Conservation (phyloP, 2,329 filamentous ascomycete genomes). For the Sphaerulina musiva region DNA sequence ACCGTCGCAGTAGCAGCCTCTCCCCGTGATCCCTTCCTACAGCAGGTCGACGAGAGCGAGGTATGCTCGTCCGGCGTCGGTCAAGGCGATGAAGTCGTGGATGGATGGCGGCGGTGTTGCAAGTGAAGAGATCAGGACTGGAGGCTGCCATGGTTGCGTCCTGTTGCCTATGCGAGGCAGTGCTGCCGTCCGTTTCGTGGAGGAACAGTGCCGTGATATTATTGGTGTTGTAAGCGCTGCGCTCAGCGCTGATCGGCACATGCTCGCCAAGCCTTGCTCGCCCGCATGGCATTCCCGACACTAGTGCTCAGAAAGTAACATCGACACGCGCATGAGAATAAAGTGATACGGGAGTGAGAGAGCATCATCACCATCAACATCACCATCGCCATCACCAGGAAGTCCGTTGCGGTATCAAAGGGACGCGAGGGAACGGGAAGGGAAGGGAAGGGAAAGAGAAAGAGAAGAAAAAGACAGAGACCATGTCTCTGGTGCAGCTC, state of each 20-base stretch:
- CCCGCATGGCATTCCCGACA: too few species aligned
- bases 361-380: slow-evolving; percentile 1
- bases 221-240: too few species aligned
- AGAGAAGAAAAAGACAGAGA: slow-evolving; percentile 10
- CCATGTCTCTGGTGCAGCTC: slow-evolving; percentile 68
- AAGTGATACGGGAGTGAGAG: neutral
- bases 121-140: too few species aligned
- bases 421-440: neutral
- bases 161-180: too few species aligned
- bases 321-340: too few species aligned
- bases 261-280: too few species aligned
- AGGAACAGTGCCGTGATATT: too few species aligned
- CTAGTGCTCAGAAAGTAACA: too few species aligned
- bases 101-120: neutral
- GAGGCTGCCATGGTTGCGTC: too few species aligned
- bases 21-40: slow-evolving; percentile 14
- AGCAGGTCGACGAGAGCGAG: slow-evolving; percentile 26
- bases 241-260: too few species aligned
- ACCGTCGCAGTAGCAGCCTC: slow-evolving; percentile 12
- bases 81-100: slow-evolving; percentile 26
- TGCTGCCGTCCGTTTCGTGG: too few species aligned
- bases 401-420: neutral
- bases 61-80: slow-evolving; percentile 26
- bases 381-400: too few species aligned
- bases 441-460: neutral